These are phyloP conservation scores for Capronia americana DNA, from an alignment of 2,329 filamentous ascomycete species.

Conservation along the genomic window DNA sequence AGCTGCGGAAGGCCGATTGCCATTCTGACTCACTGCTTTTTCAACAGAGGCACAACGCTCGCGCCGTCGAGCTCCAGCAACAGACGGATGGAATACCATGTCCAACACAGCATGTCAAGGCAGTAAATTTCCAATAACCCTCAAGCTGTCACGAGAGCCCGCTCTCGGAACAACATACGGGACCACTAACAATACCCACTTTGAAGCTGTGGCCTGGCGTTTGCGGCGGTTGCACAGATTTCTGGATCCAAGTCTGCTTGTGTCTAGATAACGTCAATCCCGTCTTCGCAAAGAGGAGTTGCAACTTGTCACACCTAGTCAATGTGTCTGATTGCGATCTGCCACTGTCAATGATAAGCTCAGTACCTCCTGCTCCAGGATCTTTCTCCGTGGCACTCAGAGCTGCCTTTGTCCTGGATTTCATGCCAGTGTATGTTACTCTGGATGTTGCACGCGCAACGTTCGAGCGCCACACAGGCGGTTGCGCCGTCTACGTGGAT, in stretches of 20 bases:
- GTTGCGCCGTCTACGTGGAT: constrained; percentile 69
- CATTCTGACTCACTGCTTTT: not conserved
- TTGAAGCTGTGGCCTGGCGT: constrained; percentile 95
- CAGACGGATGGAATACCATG: not conserved
- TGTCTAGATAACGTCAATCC: constrained; percentile 48
- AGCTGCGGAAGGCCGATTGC: not conserved
- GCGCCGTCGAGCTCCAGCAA: not conserved
- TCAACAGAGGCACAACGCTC: not conserved
- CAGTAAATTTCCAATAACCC: not conserved
- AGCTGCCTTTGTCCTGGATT: constrained; percentile 91
- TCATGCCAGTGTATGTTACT: constrained; percentile 68
- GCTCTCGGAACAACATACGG: constrained; percentile 46
- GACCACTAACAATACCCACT: constrained; percentile 86
- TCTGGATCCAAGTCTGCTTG: constrained; percentile 84
- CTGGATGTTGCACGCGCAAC: constrained; percentile 88
- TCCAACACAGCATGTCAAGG: not conserved
- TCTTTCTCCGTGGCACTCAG: constrained; percentile 89
- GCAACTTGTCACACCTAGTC: constrained; percentile 50
- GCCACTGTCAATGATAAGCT: constrained; percentile 84
- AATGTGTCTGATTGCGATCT: constrained; percentile 82
- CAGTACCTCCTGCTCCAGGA: constrained; percentile 74
- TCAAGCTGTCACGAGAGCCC: not conserved
- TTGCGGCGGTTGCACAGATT: constrained; percentile 79
- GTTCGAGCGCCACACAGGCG: constrained; percentile 85
- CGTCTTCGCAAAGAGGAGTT: not conserved